These are phyloP conservation scores for Carex littledalei DNA, from an alignment of 176 grass and related monocot species.

Conservation along the genomic window DNA sequence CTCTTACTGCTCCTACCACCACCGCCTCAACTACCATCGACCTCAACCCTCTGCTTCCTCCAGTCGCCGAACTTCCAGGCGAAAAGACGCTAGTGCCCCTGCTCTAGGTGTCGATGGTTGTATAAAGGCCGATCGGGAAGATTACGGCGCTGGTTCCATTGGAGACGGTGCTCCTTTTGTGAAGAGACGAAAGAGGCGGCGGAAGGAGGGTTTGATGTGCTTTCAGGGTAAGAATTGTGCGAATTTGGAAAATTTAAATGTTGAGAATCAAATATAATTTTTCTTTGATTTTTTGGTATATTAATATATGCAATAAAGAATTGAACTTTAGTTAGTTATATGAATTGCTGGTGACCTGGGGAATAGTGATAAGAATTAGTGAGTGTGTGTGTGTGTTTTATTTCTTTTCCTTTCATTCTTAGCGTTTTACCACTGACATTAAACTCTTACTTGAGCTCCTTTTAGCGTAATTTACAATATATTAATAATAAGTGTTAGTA, in stretches of 20 bases:
- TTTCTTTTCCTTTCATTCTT: neutral
- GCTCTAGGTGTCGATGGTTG: neutral
- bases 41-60: neutral
- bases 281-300: neutral
- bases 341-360: neutral
- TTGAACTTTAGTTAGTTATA: neutral
- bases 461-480: neutral
- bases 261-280: neutral
- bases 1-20: slow-evolving; percentile 40
- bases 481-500: neutral
- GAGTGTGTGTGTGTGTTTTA: neutral
- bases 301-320: neutral
- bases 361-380: neutral
- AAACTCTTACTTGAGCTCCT: neutral
- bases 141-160: neutral
- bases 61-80: neutral
- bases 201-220: slow-evolving; percentile 10
- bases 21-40: slow-evolving; percentile 23
- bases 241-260: neutral
- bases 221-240: neutral
- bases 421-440: neutral
- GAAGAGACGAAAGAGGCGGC: slow-evolving; percentile 8
- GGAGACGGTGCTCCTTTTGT: neutral
- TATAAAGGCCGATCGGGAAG: neutral
- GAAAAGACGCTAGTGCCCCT: neutral